phyloP scores from a whole-genome alignment of 257 asterid species.

The Paulownia fortunei region DNA sequence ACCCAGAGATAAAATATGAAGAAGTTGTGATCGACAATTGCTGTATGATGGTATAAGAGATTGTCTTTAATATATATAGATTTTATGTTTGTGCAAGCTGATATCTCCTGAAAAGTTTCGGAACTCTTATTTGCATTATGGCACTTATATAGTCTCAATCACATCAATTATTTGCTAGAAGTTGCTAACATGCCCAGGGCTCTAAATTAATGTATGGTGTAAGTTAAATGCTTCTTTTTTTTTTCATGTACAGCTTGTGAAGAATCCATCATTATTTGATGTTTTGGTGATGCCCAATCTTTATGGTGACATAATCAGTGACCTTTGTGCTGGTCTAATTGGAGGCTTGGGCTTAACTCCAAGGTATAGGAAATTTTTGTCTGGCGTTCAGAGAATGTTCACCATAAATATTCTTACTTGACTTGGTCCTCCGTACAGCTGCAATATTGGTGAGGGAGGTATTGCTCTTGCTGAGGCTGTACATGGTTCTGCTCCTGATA shows the following conservation, averaged over 20 bases:
- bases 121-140: too few species aligned
- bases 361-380: slow-evolving; percentile 48
- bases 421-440: too few species aligned
- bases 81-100: too few species aligned
- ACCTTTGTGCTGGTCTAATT: slow-evolving; percentile 75
- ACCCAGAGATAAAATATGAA: slow-evolving; percentile 66
- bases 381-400: too few species aligned
- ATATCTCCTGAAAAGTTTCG: too few species aligned
- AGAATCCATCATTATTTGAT: slow-evolving; percentile 66
- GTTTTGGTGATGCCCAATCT: slow-evolving; percentile 58
- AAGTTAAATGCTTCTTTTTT: neutral
- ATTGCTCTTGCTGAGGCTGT: slow-evolving; percentile 86
- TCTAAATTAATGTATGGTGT: neutral
- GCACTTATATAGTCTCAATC: too few species aligned
- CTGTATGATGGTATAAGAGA: slow-evolving; percentile 77
- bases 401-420: too few species aligned
- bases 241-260: slow-evolving; percentile 55
- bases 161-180: too few species aligned
- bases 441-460: slow-evolving; percentile 79
- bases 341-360: slow-evolving; percentile 80
- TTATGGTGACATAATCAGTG: slow-evolving; percentile 61
- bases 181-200: neutral
- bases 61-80: too few species aligned
- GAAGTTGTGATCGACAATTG: slow-evolving; percentile 79
- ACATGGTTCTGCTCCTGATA: slow-evolving; percentile 86